Conservation (phyloP, 2,329 filamentous ascomycete species). For the Alternaria panax region DNA sequence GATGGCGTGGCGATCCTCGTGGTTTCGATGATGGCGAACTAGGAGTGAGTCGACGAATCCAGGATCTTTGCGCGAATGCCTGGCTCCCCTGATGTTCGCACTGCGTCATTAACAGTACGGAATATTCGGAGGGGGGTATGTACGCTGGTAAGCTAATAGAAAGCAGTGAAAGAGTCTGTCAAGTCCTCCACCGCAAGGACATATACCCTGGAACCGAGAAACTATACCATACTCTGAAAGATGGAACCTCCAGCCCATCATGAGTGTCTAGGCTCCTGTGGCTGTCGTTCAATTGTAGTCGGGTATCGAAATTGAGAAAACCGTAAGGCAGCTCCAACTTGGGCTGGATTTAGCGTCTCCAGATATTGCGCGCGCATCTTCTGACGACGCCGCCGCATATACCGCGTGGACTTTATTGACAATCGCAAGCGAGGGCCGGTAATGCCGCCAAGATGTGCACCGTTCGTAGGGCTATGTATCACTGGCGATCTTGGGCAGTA, state of each 20-base stretch:
- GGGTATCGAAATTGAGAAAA: neutral
- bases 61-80: neutral
- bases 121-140: neutral
- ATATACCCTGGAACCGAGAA: neutral
- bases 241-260: neutral
- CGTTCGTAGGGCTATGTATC: constrained; percentile 5
- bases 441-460: constrained; percentile 10
- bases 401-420: constrained; percentile 17
- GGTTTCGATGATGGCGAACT: neutral
- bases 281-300: constrained; percentile 1
- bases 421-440: constrained; percentile 9
- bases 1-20: neutral
- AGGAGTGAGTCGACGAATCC: neutral
- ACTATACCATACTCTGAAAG: neutral
- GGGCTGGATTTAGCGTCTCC: constrained; percentile 19
- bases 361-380: constrained; percentile 35
- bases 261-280: neutral
- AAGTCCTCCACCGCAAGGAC: neutral
- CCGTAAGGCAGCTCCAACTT: constrained; percentile 23
- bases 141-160: neutral
- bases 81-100: neutral
- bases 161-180: neutral
- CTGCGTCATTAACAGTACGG: neutral
- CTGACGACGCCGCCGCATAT: constrained; percentile 9
- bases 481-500: neutral